phyloP scores from a whole-genome alignment of 495 filamentous ascomycete genomes.

The Rusavskia elegans region DNA sequence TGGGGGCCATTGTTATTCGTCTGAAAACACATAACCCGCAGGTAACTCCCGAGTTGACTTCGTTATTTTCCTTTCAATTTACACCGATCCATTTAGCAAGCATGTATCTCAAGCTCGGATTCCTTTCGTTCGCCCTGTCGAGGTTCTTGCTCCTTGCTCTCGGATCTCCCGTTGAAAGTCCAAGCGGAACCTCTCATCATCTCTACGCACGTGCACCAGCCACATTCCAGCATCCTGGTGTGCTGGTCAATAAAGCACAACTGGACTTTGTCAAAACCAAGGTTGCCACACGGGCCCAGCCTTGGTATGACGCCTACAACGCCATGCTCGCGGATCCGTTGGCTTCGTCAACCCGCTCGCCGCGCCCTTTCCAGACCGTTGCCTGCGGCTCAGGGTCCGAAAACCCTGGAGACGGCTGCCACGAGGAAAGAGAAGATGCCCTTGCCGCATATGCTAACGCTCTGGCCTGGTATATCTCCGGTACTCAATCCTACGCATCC shows the following conservation, averaged over 20 bases:
- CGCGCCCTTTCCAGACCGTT: slow-evolving; percentile 7
- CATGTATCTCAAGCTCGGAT: not conserved
- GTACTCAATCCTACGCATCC: slow-evolving; percentile 8
- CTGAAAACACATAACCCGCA: no score
- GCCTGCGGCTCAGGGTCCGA: slow-evolving; percentile 13
- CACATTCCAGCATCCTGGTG: slow-evolving; percentile 2
- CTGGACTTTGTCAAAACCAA: slow-evolving; percentile 4
- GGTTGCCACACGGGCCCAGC: not conserved
- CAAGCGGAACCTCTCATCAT: not conserved
- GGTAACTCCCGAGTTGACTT: no score
- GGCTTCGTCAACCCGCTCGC: not conserved
- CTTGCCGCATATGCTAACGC: slow-evolving; percentile 17
- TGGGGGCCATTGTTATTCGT: no score
- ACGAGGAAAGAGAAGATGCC: slow-evolving; percentile 14
- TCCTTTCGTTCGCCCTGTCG: not conserved
- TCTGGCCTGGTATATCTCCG: slow-evolving; percentile 13
- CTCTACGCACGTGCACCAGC: not conserved
- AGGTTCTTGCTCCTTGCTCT: not conserved
- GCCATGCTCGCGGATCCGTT: not conserved
- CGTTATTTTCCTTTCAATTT: no score
- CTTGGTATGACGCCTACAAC: slow-evolving; percentile 1
- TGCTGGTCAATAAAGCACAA: not conserved
- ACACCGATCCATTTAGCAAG: no score
- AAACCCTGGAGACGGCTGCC: slow-evolving; percentile 14
- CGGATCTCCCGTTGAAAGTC: not conserved